Base-by-base conservation (phyloP, 768 basidiomycete genomes). In the Kwoniella sp. region DNA sequence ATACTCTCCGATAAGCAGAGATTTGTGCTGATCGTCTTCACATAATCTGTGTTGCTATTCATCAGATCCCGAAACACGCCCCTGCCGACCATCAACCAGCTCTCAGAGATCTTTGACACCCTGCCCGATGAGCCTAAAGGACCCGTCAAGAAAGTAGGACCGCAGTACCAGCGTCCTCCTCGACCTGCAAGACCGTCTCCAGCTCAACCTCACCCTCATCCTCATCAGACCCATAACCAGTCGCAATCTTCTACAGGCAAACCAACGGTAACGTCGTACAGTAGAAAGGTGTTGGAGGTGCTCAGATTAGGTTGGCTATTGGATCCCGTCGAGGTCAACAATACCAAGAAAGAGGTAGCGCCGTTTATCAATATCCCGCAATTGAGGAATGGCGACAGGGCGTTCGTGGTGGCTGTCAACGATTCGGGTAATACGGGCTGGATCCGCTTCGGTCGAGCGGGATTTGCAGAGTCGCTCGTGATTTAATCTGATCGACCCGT, bases 341-440 rank as follows among this genome's bases (percentile, higher is more conserved):
- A n/a, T n/a, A n/a, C n/a, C n/a, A 26, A 48, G 15, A 20, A 47
- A 25, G 25, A 51, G n/a, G 47, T 15, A 22, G 31, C 59, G 52
- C 58, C 62, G 29, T 45, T 58, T 56, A 55, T 71, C 25, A 89
- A 93, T 71, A 94, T 95, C 74, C 85, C 87, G 67, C 86, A 86
- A 4, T 83, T 97, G 66, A 91, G 94, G 71, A 86, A 87, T 29
- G 95, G 95, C 0, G 90, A 88, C 77, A 91, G 91, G 75, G 88
- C 84, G 9, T 83, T 94, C 58, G 84, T 97, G 34, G 85, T 98
- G 54, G 94, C 93, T 1, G 91, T 86, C 1, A 93, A 94, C 4
- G 93, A 96, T 80, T 85, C 87, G 1, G 92, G 94, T 9, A 92
- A 86, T 68, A 89, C 89, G 48, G 90, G 90, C 69, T 94, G 96